Evolutionary conservation across 768 basidiomycete genomes (phyloP).

Genomic region (Ramaria sp.): DNA sequence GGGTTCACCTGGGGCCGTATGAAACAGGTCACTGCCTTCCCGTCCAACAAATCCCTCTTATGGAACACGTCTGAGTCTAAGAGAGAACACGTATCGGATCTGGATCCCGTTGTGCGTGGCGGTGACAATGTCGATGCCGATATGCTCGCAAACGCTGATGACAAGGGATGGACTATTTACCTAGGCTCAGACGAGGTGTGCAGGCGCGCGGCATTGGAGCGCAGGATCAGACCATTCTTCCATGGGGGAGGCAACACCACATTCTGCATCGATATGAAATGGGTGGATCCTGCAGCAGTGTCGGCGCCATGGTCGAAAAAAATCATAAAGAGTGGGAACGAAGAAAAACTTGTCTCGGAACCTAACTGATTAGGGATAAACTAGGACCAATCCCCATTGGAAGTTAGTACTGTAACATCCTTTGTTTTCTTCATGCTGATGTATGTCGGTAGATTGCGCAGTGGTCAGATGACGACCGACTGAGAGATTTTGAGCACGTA

Average conservation of each 20-base stretch:
- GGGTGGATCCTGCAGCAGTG: conserved; percentile 9
- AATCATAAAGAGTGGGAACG: not conserved
- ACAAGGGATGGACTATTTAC: conserved; percentile 17
- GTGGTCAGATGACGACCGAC: conserved; percentile 10
- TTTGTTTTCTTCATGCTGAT: not conserved
- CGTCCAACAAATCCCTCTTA: conserved; percentile 1
- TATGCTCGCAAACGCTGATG: conserved; percentile 20
- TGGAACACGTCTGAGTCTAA: not conserved
- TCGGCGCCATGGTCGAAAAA: not conserved
- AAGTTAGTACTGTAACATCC: conserved; percentile 1
- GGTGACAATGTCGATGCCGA: conserved; percentile 15
- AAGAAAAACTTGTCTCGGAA: not conserved
- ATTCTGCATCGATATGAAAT: conserved; percentile 15
- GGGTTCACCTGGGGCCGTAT: conserved; percentile 18
- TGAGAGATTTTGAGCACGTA: conserved; percentile 9
- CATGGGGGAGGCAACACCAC: conserved; percentile 15
- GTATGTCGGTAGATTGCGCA: conserved; percentile 5
- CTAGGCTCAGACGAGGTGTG: conserved; percentile 12
- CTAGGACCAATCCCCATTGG: conserved; percentile 10
- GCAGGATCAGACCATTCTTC: conserved; percentile 17
- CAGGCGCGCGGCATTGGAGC: conserved; percentile 16
- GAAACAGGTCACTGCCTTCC: conserved; percentile 8
- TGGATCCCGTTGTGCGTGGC: not conserved
- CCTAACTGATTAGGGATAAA: conserved; percentile 11
- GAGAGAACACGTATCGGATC: not conserved